A percentile compares a stretch with the other conserved stretches of the same genome.
Evolutionary conservation across 2,329 filamentous ascomycete genomes (phyloP).

Genomic region (Cryphonectria japonica): DNA sequence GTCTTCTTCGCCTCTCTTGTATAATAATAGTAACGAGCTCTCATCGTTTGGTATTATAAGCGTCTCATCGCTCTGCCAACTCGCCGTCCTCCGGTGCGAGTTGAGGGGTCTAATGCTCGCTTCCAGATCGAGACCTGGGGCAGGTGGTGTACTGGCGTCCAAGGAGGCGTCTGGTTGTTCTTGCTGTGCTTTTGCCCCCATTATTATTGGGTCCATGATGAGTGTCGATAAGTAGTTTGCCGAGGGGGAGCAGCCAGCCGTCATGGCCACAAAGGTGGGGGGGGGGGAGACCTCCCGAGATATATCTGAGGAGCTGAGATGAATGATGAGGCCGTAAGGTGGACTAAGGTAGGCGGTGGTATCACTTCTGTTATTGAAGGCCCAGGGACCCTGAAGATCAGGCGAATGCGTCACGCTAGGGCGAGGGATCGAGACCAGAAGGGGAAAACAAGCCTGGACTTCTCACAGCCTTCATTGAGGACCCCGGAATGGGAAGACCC

Average conservation of each 20-base stretch:
- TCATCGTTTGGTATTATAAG: constrained; percentile 5
- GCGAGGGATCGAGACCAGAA: background rate
- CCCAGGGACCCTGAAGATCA: constrained; percentile 5
- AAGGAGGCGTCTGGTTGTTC: background rate
- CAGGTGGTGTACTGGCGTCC: background rate
- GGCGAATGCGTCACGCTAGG: constrained; percentile 24
- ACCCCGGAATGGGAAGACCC: background rate
- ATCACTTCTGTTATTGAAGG: background rate
- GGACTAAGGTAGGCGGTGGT: constrained; percentile 1
- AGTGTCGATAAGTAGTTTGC: background rate
- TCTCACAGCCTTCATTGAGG: constrained; percentile 10
- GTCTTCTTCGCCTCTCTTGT: background rate
- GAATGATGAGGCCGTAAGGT: constrained; percentile 3
- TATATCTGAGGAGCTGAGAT: background rate
- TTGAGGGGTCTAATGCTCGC: background rate
- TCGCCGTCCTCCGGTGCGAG: constrained; percentile 13
- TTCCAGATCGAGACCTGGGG: background rate
- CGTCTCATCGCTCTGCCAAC: constrained; percentile 23
- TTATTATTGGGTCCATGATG: background rate
- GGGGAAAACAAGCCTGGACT: background rate
- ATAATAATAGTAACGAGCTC: background rate
- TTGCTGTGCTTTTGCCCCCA: background rate
- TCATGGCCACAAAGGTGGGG: background rate
- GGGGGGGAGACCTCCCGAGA: background rate
- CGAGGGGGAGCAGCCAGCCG: background rate